phyloP scores from a whole-genome alignment of 2,329 filamentous ascomycete genomes.

The Ophiognomonia clavigignenti-juglandacearum region DNA sequence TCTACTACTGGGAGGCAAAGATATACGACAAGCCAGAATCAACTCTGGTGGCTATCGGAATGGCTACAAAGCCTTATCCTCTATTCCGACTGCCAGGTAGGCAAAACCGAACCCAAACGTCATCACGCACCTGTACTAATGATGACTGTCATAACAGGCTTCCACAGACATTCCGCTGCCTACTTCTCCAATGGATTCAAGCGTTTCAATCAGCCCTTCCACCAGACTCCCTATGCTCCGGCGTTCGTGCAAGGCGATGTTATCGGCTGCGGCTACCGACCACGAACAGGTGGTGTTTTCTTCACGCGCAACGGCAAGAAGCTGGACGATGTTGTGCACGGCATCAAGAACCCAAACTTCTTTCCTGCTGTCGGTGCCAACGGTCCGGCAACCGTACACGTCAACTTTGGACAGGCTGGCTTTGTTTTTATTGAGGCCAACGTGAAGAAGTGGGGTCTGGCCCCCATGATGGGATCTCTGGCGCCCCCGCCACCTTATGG shows the following conservation, averaged over 20 bases:
- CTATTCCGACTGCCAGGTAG: conserved; percentile 88
- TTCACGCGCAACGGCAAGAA: conserved; percentile 98
- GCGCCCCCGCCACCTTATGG: conserved; percentile 95
- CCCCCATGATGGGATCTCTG: conserved; percentile 90
- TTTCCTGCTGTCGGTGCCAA: conserved; percentile 97
- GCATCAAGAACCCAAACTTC: conserved; percentile 91
- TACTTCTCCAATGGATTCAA: conserved; percentile 86
- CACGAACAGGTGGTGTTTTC: conserved; percentile 90
- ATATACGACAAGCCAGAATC: conserved; percentile 94
- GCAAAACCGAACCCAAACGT: conserved; percentile 20
- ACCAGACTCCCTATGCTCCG: conserved; percentile 73
- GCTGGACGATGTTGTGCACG: conserved; percentile 88
- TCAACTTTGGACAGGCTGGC: conserved; percentile 96
- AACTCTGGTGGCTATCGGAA: conserved; percentile 82
- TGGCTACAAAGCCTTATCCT: conserved; percentile 96
- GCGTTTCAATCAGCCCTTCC: conserved; percentile 90
- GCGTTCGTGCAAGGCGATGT: conserved; percentile 90
- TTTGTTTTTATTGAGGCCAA: conserved; percentile 99
- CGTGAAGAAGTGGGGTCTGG: conserved; percentile 98
- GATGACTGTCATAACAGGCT: conserved; percentile 50
- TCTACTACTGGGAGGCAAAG: conserved; percentile 99
- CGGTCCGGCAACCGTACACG: conserved; percentile 86
- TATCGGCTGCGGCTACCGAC: conserved; percentile 90
- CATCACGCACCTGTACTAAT: background rate
- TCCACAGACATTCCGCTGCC: conserved; percentile 86